Evolutionary conservation across 495 filamentous ascomycete genomes (phyloP).

Genomic region (Hypoxylon lenormandii): DNA sequence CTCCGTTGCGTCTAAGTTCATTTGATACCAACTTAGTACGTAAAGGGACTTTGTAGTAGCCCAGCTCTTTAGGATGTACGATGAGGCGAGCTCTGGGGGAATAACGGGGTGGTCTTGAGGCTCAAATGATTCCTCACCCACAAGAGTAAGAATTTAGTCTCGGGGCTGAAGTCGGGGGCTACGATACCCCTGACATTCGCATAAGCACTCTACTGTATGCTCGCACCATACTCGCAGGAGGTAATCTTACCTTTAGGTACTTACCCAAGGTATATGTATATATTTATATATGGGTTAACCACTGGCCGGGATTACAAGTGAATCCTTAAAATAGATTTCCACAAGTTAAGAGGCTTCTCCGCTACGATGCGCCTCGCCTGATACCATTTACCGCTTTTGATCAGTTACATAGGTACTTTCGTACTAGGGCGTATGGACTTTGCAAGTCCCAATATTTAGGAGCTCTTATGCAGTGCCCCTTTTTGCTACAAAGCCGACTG

Average conservation of each 20-base stretch:
- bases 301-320: neutral
- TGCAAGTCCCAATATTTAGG: no score
- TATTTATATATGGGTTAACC: neutral
- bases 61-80: neutral
- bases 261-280: no score
- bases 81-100: neutral
- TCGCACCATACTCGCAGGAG: neutral
- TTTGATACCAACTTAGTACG: neutral
- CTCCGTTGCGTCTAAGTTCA: neutral
- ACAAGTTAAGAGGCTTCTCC: neutral
- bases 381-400: neutral
- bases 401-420: neutral
- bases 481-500: no score
- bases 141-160: slow-evolving; percentile 2
- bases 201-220: neutral
- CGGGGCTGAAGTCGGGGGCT: neutral
- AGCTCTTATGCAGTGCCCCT: no score
- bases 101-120: neutral
- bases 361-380: neutral
- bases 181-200: neutral
- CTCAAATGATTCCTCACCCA: neutral
- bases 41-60: neutral
- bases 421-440: no score
- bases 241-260: neutral
- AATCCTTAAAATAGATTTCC: neutral